A percentile compares a stretch with the other conserved stretches of the same genome.
These are phyloP conservation scores for Aspergillus brunneoviolaceus DNA, from an alignment of 2,329 filamentous ascomycete genomes.

Conservation along the genomic window DNA sequence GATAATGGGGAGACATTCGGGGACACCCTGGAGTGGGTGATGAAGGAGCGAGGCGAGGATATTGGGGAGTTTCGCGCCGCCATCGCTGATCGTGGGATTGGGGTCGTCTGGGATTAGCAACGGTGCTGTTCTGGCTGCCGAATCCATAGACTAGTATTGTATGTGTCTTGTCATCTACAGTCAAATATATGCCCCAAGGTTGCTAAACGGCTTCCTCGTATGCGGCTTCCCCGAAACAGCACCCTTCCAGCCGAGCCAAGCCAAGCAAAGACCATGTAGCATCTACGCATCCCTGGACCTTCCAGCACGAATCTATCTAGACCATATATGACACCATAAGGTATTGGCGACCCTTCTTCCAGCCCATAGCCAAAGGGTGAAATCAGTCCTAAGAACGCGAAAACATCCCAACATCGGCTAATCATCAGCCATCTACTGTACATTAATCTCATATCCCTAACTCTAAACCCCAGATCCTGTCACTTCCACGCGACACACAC, in stretches of 20 bases:
- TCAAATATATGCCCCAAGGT: too few relatives aligned
- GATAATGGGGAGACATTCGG: slow-evolving; percentile 64
- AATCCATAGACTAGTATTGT: not conserved
- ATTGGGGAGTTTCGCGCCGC: slow-evolving; percentile 40
- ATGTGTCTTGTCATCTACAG: not conserved
- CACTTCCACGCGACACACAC: too few relatives aligned
- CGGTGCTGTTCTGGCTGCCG: not conserved
- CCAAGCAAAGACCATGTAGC: too few relatives aligned
- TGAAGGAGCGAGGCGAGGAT: slow-evolving; percentile 56
- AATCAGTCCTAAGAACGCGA: too few relatives aligned
- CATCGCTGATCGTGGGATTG: slow-evolving; percentile 33
- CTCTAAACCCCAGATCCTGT: too few relatives aligned
- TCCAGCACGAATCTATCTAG: not conserved
- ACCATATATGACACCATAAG: not conserved
- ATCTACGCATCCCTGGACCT: not conserved
- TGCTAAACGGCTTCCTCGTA: too few relatives aligned
- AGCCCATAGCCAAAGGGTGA: too few relatives aligned
- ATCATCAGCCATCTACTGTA: too few relatives aligned
- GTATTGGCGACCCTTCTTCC: not conserved
- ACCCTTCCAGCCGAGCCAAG: too few relatives aligned
- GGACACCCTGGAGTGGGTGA: slow-evolving; percentile 58
- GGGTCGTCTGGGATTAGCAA: slow-evolving; percentile 28
- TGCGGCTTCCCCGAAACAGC: too few relatives aligned
- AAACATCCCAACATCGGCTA: too few relatives aligned
- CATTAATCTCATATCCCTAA: too few relatives aligned